A percentile compares a stretch with the other conserved stretches of the same genome.
Evolutionary conservation across 768 basidiomycete genomes (phyloP).

Genomic region (Russula brevipes): DNA sequence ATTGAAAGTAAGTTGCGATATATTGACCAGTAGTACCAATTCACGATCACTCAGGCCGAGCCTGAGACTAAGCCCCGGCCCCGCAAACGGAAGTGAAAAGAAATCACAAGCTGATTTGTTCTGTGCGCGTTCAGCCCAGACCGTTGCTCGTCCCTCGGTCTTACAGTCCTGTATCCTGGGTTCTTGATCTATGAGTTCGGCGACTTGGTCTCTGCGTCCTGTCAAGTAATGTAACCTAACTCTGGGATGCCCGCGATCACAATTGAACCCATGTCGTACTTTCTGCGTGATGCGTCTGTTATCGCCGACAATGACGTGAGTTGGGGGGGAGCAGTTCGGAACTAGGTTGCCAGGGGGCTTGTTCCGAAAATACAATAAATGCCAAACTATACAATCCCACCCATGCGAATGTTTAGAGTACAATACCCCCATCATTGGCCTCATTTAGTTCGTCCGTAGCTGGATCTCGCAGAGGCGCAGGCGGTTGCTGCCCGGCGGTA

Average conservation of each 20-base stretch:
- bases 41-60: conserved; percentile 5
- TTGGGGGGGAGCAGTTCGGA: background rate
- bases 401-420: conserved; percentile 10
- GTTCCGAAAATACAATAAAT: background rate
- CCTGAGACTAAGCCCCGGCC: conserved; percentile 17
- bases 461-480: background rate
- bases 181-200: background rate
- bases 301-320: background rate
- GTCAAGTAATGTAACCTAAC: background rate
- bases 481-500: background rate
- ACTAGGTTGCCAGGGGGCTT: background rate
- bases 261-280: background rate
- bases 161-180: background rate
- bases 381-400: background rate
- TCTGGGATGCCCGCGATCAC: background rate
- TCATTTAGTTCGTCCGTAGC: background rate
- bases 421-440: conserved; percentile 11
- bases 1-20: conserved; percentile 9
- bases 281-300: background rate
- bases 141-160: background rate
- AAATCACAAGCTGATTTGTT: background rate
- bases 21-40: background rate
- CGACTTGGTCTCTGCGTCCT: background rate
- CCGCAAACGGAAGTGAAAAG: conserved; percentile 16
- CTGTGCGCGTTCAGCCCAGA: background rate